Evolutionary conservation across 495 filamentous ascomycete species (phyloP).

Genomic region (Aspergillus mulundensis): DNA sequence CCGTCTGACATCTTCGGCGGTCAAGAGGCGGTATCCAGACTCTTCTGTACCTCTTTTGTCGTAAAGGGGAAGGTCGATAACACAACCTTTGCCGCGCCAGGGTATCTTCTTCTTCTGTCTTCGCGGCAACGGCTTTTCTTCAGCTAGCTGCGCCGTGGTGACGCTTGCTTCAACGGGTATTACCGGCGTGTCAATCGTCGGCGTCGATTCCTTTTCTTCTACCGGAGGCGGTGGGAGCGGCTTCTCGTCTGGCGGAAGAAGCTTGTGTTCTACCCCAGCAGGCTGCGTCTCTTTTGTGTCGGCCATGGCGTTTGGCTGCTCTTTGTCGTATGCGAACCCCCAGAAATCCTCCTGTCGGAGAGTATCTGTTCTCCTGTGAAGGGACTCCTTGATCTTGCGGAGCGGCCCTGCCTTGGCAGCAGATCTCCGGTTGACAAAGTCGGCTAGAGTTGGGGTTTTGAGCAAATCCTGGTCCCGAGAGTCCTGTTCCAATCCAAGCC

Average conservation of each 20-base stretch:
- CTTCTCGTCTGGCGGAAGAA: slow-evolving; percentile 35
- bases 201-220: slow-evolving; percentile 21
- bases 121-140: slow-evolving; percentile 20
- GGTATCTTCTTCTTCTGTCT: slow-evolving; percentile 40
- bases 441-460: slow-evolving; percentile 42
- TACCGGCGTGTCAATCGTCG: slow-evolving; percentile 1
- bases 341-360: slow-evolving; percentile 57
- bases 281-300: slow-evolving; percentile 29
- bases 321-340: slow-evolving; percentile 45
- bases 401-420: slow-evolving; percentile 12
- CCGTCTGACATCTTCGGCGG: slow-evolving; percentile 54
- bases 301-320: slow-evolving; percentile 32
- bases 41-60: slow-evolving; percentile 58
- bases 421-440: slow-evolving; percentile 33
- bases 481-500: slow-evolving; percentile 45
- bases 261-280: slow-evolving; percentile 17
- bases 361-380: slow-evolving; percentile 59
- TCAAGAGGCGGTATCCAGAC: slow-evolving; percentile 56
- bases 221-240: slow-evolving; percentile 45
- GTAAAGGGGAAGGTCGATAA: slow-evolving; percentile 66
- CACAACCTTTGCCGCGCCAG: slow-evolving; percentile 71
- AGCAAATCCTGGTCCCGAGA: slow-evolving; percentile 36
- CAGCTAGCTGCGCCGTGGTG: slow-evolving; percentile 14
- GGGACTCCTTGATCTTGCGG: slow-evolving; percentile 43
- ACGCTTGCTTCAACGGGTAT: slow-evolving; percentile 9